Conservation (phyloP, 179 eudicot genomes). For the Silene coronaria region DNA sequence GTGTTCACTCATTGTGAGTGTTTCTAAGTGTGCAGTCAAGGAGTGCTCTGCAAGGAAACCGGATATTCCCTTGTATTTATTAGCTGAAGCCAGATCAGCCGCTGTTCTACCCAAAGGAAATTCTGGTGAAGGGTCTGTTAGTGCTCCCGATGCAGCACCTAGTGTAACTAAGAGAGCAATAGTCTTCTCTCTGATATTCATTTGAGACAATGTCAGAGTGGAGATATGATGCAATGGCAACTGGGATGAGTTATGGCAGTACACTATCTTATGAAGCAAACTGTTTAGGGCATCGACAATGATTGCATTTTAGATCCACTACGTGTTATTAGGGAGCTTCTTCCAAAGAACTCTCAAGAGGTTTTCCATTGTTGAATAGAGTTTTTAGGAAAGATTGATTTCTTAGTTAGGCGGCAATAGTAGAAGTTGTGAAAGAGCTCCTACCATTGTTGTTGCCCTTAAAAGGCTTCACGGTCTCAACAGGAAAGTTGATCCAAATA, state of each 20-base stretch:
- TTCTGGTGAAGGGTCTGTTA: conserved; percentile 71
- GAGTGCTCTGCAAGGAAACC: conserved; percentile 76
- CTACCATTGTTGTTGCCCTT: no score
- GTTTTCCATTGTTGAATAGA: background rate
- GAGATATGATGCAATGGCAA: background rate
- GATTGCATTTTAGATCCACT: background rate
- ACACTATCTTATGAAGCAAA: background rate
- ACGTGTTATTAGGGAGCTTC: background rate
- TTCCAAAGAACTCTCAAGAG: background rate
- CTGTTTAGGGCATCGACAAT: background rate
- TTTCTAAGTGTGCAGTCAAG: conserved; percentile 54
- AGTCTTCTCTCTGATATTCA: conserved; percentile 51
- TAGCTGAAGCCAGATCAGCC: conserved; percentile 67
- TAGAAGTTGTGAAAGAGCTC: background rate
- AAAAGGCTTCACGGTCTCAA: conserved; percentile 5
- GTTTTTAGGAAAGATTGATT: background rate
- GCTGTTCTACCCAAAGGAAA: conserved; percentile 64
- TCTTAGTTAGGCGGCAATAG: background rate
- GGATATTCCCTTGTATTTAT: conserved; percentile 80
- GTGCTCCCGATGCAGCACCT: conserved; percentile 65
- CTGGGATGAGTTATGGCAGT: background rate
- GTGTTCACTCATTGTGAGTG: conserved; percentile 45
- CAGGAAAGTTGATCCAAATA: background rate
- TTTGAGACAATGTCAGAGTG: background rate
- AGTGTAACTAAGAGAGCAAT: conserved; percentile 61